phyloP scores from a whole-genome alignment of 139 green algal species.

The Astrephomene gubernaculifera region DNA sequence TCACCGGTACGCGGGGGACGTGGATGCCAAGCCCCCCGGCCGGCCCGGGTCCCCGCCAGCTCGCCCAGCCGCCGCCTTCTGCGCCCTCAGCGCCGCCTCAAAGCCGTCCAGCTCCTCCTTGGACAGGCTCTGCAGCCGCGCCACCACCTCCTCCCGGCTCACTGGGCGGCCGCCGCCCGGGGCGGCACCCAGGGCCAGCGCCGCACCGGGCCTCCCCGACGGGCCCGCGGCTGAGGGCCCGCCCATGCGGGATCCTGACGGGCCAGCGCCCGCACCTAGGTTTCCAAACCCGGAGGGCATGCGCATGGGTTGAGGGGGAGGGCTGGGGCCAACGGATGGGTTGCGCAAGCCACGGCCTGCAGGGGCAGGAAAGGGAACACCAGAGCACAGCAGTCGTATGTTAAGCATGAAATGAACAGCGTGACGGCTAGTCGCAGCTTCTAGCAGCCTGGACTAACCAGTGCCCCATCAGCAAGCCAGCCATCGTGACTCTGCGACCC shows the following conservation, averaged over 20 bases:
- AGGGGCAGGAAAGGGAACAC: not conserved
- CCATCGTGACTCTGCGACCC: no score
- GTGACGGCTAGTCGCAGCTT: no score
- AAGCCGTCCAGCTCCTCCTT: conserved; percentile 47
- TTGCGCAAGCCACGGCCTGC: conserved; percentile 27
- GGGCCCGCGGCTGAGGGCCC: no score
- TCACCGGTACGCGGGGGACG: conserved; percentile 32
- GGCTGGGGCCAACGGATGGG: conserved; percentile 1
- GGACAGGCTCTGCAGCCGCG: conserved; percentile 40
- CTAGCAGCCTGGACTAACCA: no score
- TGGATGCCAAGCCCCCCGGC: conserved; percentile 14
- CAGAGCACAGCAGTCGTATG: not conserved
- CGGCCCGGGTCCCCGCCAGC: not conserved
- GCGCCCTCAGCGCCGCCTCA: conserved; percentile 36
- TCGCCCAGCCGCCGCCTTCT: conserved; percentile 29
- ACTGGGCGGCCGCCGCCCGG: conserved; percentile 13
- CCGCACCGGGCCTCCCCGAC: not conserved
- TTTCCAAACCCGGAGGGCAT: not conserved
- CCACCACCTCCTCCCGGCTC: conserved; percentile 47
- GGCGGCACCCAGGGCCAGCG: conserved; percentile 12
- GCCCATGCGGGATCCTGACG: no score
- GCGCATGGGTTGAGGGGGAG: conserved; percentile 39
- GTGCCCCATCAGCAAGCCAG: no score
- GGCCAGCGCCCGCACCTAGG: not conserved
- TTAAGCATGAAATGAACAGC: no score